Conservation (phyloP, 495 filamentous ascomycete species). For the Xylaria flabelliformis region DNA sequence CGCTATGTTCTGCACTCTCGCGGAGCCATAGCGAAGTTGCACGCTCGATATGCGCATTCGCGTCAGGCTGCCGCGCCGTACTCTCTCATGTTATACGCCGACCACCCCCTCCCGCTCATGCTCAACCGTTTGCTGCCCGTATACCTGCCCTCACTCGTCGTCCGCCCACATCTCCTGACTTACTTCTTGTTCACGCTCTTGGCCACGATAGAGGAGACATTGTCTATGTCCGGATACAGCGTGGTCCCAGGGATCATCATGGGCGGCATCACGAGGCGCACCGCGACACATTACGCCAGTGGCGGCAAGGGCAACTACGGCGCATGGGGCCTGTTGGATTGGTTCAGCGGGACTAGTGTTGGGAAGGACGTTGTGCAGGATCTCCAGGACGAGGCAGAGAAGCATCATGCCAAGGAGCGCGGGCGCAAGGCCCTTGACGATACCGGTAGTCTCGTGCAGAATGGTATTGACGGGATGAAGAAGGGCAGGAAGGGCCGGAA, state of each 20-base stretch:
- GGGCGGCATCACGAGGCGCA: slow-evolving; percentile 73
- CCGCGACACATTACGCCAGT: slow-evolving; percentile 68
- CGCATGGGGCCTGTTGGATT: slow-evolving; percentile 79
- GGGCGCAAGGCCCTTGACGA: slow-evolving; percentile 47
- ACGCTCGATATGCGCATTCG: slow-evolving; percentile 70
- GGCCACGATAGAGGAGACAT: slow-evolving; percentile 76
- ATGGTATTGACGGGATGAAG: slow-evolving; percentile 43
- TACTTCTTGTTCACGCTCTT: slow-evolving; percentile 73
- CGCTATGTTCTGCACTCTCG: slow-evolving; percentile 69
- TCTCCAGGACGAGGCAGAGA: slow-evolving; percentile 61
- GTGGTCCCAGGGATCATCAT: slow-evolving; percentile 76
- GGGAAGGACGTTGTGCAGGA: slow-evolving; percentile 64
- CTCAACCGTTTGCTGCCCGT: slow-evolving; percentile 72
- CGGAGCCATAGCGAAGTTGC: slow-evolving; percentile 46
- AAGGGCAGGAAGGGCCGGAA: slow-evolving; percentile 45
- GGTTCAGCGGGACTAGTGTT: slow-evolving; percentile 71
- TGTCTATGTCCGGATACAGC: slow-evolving; percentile 79
- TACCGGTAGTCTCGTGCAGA: slow-evolving; percentile 44
- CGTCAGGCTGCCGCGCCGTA: slow-evolving; percentile 61
- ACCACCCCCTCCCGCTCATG: slow-evolving; percentile 80
- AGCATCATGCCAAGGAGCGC: slow-evolving; percentile 61
- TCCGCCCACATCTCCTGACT: slow-evolving; percentile 80
- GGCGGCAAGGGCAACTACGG: slow-evolving; percentile 75
- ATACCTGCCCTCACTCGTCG: slow-evolving; percentile 68
- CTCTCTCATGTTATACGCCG: slow-evolving; percentile 67